phyloP scores from a whole-genome alignment of 139 green algal genomes.

The Nannochloris sp. region DNA sequence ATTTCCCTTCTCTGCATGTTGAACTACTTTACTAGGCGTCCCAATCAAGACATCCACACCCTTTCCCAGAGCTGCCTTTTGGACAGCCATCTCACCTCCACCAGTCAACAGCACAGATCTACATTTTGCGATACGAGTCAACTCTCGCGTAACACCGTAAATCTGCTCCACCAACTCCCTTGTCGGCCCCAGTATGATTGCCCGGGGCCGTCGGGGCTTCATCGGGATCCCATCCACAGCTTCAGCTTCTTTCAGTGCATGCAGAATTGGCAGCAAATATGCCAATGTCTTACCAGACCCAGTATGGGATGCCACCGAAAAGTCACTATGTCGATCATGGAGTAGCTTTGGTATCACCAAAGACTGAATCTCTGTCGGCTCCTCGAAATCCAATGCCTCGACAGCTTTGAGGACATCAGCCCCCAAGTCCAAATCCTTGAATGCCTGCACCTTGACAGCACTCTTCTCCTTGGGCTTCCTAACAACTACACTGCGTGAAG shows the following conservation, averaged over 20 bases:
- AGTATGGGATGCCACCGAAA: conserved; percentile 85
- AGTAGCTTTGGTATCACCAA: conserved; percentile 63
- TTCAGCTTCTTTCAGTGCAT: conserved; percentile 62
- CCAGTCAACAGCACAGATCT: conserved; percentile 39
- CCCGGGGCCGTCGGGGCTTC: conserved; percentile 58
- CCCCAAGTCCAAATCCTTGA: conserved; percentile 41
- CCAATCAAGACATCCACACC: conserved; percentile 82
- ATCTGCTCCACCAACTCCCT: conserved; percentile 91
- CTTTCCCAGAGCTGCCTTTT: conserved; percentile 44
- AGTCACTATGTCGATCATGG: conserved; percentile 32
- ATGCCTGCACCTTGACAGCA: conserved; percentile 8
- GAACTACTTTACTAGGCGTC: conserved; percentile 74
- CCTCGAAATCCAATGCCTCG: conserved; percentile 37
- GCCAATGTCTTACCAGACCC: conserved; percentile 90
- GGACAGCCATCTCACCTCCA: conserved; percentile 31
- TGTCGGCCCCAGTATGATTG: conserved; percentile 78
- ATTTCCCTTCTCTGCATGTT: conserved; percentile 66
- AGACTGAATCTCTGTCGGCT: conserved; percentile 81
- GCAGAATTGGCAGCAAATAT: conserved; percentile 86
- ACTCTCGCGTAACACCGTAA: conserved; percentile 64
- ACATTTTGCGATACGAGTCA: conserved; percentile 80
- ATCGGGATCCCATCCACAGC: conserved; percentile 22
- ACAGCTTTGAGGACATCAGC: conserved; percentile 42
- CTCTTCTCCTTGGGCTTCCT: neutral
- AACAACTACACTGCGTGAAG: neutral